Percentiles rank a stretch among this genome's conserved stretches.
phyloP scores from a whole-genome alignment of 2,329 filamentous ascomycete species.

The Beauveria pseudobassiana region DNA sequence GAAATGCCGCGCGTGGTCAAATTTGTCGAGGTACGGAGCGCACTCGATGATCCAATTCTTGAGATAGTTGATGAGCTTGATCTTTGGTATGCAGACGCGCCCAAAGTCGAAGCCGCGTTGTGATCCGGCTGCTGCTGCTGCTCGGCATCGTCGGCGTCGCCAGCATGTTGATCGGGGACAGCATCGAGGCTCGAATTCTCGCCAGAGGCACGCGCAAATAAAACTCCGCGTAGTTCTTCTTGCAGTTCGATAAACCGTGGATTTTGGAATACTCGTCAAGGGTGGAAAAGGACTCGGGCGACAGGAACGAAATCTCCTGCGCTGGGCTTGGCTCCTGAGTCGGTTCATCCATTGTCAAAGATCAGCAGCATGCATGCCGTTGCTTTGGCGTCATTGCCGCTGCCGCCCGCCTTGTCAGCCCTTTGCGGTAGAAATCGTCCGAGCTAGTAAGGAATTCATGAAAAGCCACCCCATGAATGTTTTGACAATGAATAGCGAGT shows the following conservation, averaged over 20 bases:
- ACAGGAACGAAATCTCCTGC: conserved; percentile 8
- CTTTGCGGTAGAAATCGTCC: neutral
- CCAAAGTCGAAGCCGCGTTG: conserved; percentile 20
- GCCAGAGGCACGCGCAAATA: conserved; percentile 28
- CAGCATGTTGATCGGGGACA: conserved; percentile 16
- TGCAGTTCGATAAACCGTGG: conserved; percentile 37
- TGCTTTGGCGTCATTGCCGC: neutral
- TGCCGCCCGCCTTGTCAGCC: neutral
- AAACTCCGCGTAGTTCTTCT: conserved; percentile 34
- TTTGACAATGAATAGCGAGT: neutral
- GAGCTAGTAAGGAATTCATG: neutral
- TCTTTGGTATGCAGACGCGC: conserved; percentile 21
- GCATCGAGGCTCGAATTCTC: conserved; percentile 22
- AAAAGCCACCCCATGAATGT: neutral
- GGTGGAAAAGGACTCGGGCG: conserved; percentile 17
- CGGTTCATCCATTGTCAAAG: neutral
- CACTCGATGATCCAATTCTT: conserved; percentile 46
- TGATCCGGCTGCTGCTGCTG: neutral
- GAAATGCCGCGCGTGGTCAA: conserved; percentile 45
- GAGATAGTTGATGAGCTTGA: conserved; percentile 25
- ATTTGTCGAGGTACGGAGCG: conserved; percentile 45
- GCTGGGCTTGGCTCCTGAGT: neutral
- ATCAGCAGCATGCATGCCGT: neutral
- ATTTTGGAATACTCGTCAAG: conserved; percentile 27
- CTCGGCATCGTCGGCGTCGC: neutral